A percentile compares a stretch with the other conserved stretches of the same genome.
phyloP scores from a whole-genome alignment of 2,329 filamentous ascomycete species.

The Phoma sp. region DNA sequence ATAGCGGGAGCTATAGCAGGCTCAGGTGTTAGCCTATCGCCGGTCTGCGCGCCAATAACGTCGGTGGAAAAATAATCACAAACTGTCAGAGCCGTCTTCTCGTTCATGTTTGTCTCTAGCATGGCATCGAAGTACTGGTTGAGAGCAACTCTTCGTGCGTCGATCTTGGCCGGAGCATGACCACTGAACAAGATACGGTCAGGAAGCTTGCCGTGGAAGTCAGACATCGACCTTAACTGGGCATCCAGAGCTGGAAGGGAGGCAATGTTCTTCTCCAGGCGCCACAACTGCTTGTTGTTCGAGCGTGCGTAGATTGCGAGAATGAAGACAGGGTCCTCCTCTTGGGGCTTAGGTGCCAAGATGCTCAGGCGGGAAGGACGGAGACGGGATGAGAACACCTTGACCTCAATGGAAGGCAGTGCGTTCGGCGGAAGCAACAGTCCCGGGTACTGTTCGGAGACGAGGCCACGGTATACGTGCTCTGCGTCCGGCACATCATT shows the following conservation, averaged over 20 bases:
- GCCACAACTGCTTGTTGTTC: conserved; percentile 83
- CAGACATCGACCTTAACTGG: conserved; percentile 75
- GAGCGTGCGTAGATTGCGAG: conserved; percentile 83
- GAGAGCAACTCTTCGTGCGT: conserved; percentile 80
- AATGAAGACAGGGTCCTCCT: conserved; percentile 94
- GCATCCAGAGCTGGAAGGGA: conserved; percentile 85
- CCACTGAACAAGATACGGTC: conserved; percentile 88
- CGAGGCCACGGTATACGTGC: conserved; percentile 76
- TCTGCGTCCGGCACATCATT: conserved; percentile 48
- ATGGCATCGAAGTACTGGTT: conserved; percentile 87
- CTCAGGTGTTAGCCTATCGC: conserved; percentile 64
- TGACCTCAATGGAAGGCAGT: conserved; percentile 82
- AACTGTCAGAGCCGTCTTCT: conserved; percentile 76
- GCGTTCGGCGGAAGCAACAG: conserved; percentile 88
- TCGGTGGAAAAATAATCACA: conserved; percentile 84
- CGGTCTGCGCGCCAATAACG: conserved; percentile 65
- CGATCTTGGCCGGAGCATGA: conserved; percentile 91
- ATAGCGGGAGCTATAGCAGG: conserved; percentile 54
- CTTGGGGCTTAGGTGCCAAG: conserved; percentile 77
- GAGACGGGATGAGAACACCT: conserved; percentile 92
- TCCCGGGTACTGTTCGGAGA: conserved; percentile 86
- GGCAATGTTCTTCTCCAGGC: conserved; percentile 87
- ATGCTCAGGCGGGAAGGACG: conserved; percentile 88
- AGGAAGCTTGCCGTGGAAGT: conserved; percentile 78
- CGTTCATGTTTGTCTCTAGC: conserved; percentile 82